Base-by-base conservation (phyloP, 2,329 filamentous ascomycete genomes). In the Sporothrix sp. region DNA sequence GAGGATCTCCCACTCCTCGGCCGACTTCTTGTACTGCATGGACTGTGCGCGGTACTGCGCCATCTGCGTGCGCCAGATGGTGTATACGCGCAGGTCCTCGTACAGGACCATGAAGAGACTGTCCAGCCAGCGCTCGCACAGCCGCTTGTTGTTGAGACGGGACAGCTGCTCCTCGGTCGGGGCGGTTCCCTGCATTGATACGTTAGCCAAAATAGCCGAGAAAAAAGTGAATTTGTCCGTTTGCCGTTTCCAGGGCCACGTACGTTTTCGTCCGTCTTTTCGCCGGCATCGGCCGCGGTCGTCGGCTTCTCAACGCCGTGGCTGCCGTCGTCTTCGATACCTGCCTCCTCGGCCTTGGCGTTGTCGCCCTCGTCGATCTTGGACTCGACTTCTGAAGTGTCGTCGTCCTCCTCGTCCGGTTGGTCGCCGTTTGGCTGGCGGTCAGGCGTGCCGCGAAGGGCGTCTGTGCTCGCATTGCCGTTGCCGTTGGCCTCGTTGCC, bases 21-120 rank as follows among this genome's bases (percentile, higher is more conserved):
- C 85, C 1, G 85, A 93, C 70, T 97, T 98, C 69, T 93, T 93
- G 72, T 97, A 98, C 58, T 94, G 84, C 66, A 95, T 83, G 55
- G 91, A 85, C 66, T 97, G 91, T 49, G 91, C 87, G 20, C 87
- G 84, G 64, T 90, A 96, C 65, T 97, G 91, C 0, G 89, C 87
- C 81, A 97, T 93, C 66, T 98, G 93, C 1, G 93, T 97, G 51
- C 93, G 84, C 93, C 93, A 98, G 66, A 98, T 98, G 11, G 93
- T 98, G 72, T 98, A 98, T 40, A 98, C 91, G 45, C 93, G 87
- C 16, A 98, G 77, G 62, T 98, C 93, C 66, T 98, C 93, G 65
- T 98, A 98, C 3, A 98, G 76, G 0, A 97, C 93, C 93, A 98
- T 98, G 71, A 98, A 98, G 20, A 98, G 76, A 61, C 95, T 97